A percentile compares a stretch with the other conserved stretches of the same genome.
Conservation (phyloP, 345 rosid species). For the Salix purpurea region DNA sequence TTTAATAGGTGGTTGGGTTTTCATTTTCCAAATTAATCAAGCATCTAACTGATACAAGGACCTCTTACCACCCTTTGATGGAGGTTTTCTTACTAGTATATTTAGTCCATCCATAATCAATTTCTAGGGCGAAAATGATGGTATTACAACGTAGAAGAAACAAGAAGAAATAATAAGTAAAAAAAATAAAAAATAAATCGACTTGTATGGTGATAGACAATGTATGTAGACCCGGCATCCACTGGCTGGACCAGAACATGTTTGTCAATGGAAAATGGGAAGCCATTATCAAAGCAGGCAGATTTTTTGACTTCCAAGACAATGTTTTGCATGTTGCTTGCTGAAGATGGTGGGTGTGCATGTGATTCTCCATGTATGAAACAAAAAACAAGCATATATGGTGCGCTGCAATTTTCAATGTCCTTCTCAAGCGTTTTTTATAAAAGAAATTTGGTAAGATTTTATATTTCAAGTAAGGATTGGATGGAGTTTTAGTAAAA, state of each 20-base stretch:
- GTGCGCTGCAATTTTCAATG: background rate
- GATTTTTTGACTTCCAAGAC: constrained; percentile 1
- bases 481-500: too few species aligned
- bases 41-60: background rate
- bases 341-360: too few species aligned
- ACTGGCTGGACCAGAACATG: background rate
- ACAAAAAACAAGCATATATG: background rate
- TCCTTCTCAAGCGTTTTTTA: background rate
- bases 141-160: too few species aligned
- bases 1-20: constrained; percentile 1
- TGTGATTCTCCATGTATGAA: background rate
- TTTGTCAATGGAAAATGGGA: background rate
- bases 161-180: too few species aligned
- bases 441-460: too few species aligned
- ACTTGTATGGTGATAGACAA: too few species aligned
- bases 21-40: background rate
- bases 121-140: too few species aligned
- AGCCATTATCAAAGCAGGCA: background rate
- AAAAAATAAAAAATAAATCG: too few species aligned
- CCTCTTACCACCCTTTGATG: background rate
- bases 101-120: background rate
- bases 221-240: background rate
- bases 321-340: background rate
- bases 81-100: background rate
- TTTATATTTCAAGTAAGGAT: too few species aligned